These are phyloP conservation scores for Colletotrichum eremochloae DNA, from an alignment of 2,329 filamentous ascomycete species.

Conservation along the genomic window DNA sequence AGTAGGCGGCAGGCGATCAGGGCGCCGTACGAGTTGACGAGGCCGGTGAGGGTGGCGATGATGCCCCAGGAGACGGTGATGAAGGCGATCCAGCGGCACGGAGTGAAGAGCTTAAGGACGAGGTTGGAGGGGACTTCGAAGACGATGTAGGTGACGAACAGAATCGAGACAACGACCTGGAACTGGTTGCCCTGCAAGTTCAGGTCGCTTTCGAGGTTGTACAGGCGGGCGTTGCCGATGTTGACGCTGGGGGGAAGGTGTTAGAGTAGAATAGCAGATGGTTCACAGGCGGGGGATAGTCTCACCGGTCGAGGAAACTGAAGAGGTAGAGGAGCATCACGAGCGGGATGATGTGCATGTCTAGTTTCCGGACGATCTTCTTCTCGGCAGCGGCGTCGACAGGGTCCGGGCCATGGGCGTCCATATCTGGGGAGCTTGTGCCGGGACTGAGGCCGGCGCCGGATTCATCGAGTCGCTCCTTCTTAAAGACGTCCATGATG, in stretches of 20 bases:
- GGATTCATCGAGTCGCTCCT: slow-evolving; percentile 11
- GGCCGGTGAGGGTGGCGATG: slow-evolving; percentile 77
- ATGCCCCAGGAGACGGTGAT: slow-evolving; percentile 76
- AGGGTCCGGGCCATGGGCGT: slow-evolving; percentile 1
- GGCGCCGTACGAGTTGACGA: slow-evolving; percentile 74
- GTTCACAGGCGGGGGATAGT: slow-evolving; percentile 40
- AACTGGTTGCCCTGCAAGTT: slow-evolving; percentile 75
- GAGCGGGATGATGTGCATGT: slow-evolving; percentile 73
- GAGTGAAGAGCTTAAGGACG: slow-evolving; percentile 72
- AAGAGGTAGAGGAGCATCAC: slow-evolving; percentile 80
- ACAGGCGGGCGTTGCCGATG: slow-evolving; percentile 77
- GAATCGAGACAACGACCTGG: slow-evolving; percentile 75
- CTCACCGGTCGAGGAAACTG: slow-evolving; percentile 79
- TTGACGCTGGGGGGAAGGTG: slow-evolving; percentile 10
- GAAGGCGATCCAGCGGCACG: slow-evolving; percentile 73
- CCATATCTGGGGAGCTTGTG: slow-evolving; percentile 13
- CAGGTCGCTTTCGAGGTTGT: slow-evolving; percentile 74
- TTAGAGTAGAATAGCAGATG: neutral
- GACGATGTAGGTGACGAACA: slow-evolving; percentile 74
- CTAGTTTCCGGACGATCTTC: slow-evolving; percentile 74
- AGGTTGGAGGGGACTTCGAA: slow-evolving; percentile 77
- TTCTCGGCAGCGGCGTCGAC: slow-evolving; percentile 55
- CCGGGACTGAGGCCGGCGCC: slow-evolving; percentile 15
- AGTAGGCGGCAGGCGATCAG: slow-evolving; percentile 78
- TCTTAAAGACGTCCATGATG: slow-evolving; percentile 23